Evolutionary conservation across 495 filamentous ascomycete species (phyloP), one percentile per base, ranked within the genome.

Genomic region (Neurospora sublineolata): DNA sequence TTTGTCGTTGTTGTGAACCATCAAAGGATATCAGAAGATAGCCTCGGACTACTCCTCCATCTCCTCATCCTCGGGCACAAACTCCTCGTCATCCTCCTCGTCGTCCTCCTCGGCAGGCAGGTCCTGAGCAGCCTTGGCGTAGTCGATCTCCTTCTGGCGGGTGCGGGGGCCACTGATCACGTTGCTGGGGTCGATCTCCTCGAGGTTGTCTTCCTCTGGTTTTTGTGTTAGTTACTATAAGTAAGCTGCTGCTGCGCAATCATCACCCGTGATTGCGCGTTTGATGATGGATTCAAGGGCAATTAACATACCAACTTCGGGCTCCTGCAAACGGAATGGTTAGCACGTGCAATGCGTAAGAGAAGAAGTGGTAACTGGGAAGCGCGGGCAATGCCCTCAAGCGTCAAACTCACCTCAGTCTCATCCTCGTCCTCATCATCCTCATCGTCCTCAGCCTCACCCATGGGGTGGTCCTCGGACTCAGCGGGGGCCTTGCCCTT

Each of bases 131-230:
- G 92, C 92, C 80, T 93, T 91, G 74, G 89, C 90, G 79, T 90
- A 96, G 84, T 97, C 90, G 74, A 96, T 93, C 78, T 91, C 91
- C 58, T 82, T 82, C 74, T 92, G 91, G 75, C 95, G 94, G 44
- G 95, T 99, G 80, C 95, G 94, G 52, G 90, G 87, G 77, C 91
- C 91, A 33, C 27, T 60, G 77, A 98, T 89, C 82, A 98, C 97
- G 86, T 97, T 97, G 75, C 87, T 86, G 42, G 87, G 81, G 79
- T 96, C 93, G 80, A 98, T 96, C 80, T 93, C 94, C 79, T 94
- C 92, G 83, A 97, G 89, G 81, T 92, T 89, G 76, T 95, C 93
- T 11, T 90, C 87, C 68, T 92, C 74, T 77, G 44, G n/a, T 67
- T 14, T 52, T 4, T 18, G 3, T 69, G 44, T 74, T 69, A 74